Percentiles rank a stretch among this genome's conserved stretches.
Conservation (phyloP, 805 yeast genomes). For the Tetrapisispora namnaoensis region DNA sequence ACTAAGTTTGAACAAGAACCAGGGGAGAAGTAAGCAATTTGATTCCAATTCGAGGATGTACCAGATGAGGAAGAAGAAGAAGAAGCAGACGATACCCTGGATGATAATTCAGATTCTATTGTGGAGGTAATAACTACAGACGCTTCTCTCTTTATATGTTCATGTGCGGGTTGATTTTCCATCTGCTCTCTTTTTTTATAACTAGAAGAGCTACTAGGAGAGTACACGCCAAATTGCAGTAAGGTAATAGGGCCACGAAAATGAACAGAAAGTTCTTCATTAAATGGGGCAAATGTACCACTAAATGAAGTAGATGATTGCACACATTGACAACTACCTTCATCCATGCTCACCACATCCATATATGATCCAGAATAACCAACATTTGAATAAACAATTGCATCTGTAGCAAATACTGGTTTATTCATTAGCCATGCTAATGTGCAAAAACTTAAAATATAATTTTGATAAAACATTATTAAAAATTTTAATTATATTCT, state of each 20-base stretch:
- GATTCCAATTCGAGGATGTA: constrained; percentile 45
- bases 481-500: neutral
- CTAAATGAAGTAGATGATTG: constrained; percentile 44
- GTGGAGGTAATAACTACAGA: constrained; percentile 32
- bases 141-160: constrained; percentile 42
- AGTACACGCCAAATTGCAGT: constrained; percentile 74
- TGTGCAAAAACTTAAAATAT: too few relatives aligned
- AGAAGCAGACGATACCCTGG: constrained; percentile 19
- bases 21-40: constrained; percentile 65
- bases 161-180: constrained; percentile 33
- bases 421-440: neutral
- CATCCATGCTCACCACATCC: constrained; percentile 74
- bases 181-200: constrained; percentile 36
- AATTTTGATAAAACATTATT: neutral
- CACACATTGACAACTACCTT: constrained; percentile 56
- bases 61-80: constrained; percentile 23
- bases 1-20: constrained; percentile 62
- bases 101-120: neutral
- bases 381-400: constrained; percentile 56
- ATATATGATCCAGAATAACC: constrained; percentile 80
- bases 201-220: constrained; percentile 40
- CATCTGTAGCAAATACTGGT: constrained; percentile 33
- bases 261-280: constrained; percentile 65
- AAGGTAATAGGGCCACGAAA: constrained; percentile 66
- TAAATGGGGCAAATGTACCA: constrained; percentile 59